Evolutionary conservation across 805 yeast species (phyloP).

Genomic region (Wickerhamomyces strasburgensis): DNA sequence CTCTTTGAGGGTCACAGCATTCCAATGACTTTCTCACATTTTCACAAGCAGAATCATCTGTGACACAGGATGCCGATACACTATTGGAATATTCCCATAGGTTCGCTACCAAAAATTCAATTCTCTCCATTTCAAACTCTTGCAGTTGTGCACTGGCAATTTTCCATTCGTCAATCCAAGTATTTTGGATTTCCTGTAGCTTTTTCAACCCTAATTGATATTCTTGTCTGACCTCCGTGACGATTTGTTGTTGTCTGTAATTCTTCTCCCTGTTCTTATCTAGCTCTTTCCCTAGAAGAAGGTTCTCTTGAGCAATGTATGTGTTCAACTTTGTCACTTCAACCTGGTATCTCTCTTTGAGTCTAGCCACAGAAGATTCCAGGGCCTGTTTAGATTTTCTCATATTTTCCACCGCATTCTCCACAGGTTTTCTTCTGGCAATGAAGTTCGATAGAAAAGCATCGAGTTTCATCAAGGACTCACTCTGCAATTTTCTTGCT

Average conservation of each 20-base stretch:
- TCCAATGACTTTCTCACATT: conserved; percentile 63
- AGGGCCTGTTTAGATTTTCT: conserved; percentile 39
- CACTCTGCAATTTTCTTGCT: conserved; percentile 44
- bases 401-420: conserved; percentile 52
- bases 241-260: conserved; percentile 40
- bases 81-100: conserved; percentile 77
- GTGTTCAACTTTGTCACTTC: conserved; percentile 58
- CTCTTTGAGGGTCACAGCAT: conserved; percentile 56
- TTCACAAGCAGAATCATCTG: conserved; percentile 75
- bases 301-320: conserved; percentile 53
- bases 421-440: conserved; percentile 51
- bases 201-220: conserved; percentile 52
- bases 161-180: conserved; percentile 73
- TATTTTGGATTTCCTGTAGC: conserved; percentile 51
- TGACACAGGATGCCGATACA: conserved; percentile 70
- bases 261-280: conserved; percentile 55
- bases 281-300: conserved; percentile 71
- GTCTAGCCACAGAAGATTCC: conserved; percentile 31
- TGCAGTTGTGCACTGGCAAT: conserved; percentile 57
- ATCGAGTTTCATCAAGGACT: conserved; percentile 47
- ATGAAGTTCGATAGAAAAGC: conserved; percentile 47
- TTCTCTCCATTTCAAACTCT: conserved; percentile 64
- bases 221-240: conserved; percentile 41
- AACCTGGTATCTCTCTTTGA: conserved; percentile 46
- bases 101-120: conserved; percentile 62